A percentile compares a stretch with the other conserved stretches of the same genome.
Conservation (phyloP, 176 grass and related monocot species). For the Avena eriantha region DNA sequence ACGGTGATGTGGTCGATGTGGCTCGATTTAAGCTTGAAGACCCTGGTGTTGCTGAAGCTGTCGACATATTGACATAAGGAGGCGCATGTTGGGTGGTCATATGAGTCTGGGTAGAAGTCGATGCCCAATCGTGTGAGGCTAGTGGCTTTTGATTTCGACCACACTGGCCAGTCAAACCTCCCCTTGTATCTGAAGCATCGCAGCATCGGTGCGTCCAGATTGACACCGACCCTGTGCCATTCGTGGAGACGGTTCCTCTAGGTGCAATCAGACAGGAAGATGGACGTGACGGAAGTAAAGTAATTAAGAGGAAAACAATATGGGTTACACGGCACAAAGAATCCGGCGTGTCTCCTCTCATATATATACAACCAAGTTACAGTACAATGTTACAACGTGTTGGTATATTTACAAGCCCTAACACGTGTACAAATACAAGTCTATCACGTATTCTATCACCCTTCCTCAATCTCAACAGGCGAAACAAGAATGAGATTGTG, state of each 20-base stretch:
- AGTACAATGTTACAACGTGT: too few relatives aligned
- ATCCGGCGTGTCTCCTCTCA: too few relatives aligned
- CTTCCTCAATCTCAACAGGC: too few relatives aligned
- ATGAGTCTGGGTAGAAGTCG: not conserved
- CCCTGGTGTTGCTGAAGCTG: not conserved
- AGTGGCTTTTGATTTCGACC: not conserved
- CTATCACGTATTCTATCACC: too few relatives aligned
- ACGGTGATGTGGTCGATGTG: not conserved
- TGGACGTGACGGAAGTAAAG: not conserved
- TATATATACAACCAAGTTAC: too few relatives aligned
- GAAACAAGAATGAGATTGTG: too few relatives aligned
- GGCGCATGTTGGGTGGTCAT: not conserved
- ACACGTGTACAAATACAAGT: too few relatives aligned
- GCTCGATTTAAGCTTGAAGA: not conserved
- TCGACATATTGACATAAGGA: not conserved
- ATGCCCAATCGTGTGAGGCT: not conserved
- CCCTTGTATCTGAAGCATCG: conserved; percentile 14
- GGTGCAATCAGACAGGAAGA: not conserved
- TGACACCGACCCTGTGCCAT: not conserved
- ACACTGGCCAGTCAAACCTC: not conserved
- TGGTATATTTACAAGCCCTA: too few relatives aligned
- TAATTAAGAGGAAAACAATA: too few relatives aligned
- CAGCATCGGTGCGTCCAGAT: conserved; percentile 8
- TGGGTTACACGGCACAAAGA: too few relatives aligned
- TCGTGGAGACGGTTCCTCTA: not conserved